Evolutionary conservation across 257 asterid genomes (phyloP).

Genomic region (Jasminum sambac): DNA sequence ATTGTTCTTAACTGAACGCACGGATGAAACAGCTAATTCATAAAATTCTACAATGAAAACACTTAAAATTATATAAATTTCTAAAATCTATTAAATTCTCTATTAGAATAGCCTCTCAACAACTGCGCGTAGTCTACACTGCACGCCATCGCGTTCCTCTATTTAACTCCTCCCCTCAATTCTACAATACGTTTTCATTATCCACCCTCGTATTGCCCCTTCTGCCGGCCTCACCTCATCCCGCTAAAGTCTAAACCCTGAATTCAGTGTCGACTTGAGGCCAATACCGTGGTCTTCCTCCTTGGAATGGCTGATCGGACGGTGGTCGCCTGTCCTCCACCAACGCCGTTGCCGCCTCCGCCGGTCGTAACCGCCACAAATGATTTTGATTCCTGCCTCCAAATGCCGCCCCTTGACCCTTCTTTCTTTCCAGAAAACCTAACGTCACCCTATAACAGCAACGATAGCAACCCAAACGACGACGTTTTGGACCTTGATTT

Average conservation of each 20-base stretch:
- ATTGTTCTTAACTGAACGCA: no score
- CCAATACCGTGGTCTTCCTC: not conserved
- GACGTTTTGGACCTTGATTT: constrained; percentile 54
- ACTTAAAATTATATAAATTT: no score
- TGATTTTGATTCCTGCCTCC: constrained; percentile 38
- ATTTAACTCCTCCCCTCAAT: not conserved
- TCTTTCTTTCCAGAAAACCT: constrained; percentile 41
- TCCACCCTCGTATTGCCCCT: not conserved
- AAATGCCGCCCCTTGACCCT: constrained; percentile 47
- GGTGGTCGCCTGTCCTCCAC: constrained; percentile 38
- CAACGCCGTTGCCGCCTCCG: constrained; percentile 8
- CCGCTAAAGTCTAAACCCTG: not conserved
- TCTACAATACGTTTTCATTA: not conserved
- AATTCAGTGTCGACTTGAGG: not conserved
- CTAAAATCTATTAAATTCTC: no score
- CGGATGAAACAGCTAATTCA: no score
- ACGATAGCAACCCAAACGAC: constrained; percentile 17
- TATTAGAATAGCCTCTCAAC: no score
- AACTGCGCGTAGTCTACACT: not conserved
- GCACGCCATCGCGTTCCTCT: not conserved
- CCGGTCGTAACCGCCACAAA: not conserved
- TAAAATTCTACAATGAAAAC: no score
- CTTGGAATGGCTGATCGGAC: constrained; percentile 43
- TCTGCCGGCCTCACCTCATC: not conserved
- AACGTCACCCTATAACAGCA: constrained; percentile 13